Evolutionary conservation across 1,284 basidiomycete species (phyloP).

Genomic region (Tremellales sp.): DNA sequence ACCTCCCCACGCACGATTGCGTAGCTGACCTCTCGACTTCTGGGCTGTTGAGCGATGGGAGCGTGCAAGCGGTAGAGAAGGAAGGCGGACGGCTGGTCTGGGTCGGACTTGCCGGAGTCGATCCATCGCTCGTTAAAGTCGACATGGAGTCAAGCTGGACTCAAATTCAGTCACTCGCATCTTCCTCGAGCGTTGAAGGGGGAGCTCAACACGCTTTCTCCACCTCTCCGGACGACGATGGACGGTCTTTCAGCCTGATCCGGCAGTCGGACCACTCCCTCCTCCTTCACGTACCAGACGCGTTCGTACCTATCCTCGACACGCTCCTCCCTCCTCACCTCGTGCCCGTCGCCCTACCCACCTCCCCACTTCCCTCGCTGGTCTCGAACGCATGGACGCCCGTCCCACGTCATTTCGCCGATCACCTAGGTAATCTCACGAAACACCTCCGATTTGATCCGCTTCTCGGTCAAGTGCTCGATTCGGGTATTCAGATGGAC

Average conservation of each 20-base stretch:
- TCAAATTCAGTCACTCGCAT: slow-evolving; percentile 2
- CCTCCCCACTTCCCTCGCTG: slow-evolving; percentile 7
- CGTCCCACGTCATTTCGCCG: slow-evolving; percentile 31
- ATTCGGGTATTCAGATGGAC: slow-evolving; percentile 57
- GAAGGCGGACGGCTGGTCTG: slow-evolving; percentile 29
- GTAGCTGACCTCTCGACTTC: slow-evolving; percentile 4
- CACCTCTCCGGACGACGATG: background rate
- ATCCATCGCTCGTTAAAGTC: slow-evolving; percentile 1
- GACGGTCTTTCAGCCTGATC: background rate
- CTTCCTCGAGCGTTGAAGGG: background rate
- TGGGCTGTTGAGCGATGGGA: slow-evolving; percentile 18
- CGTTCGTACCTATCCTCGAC: slow-evolving; percentile 37
- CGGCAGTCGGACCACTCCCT: slow-evolving; percentile 14
- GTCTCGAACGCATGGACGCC: slow-evolving; percentile 18
- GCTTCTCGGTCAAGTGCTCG: slow-evolving; percentile 47
- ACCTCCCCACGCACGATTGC: slow-evolving; percentile 11
- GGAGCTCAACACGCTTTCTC: background rate
- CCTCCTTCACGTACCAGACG: slow-evolving; percentile 31
- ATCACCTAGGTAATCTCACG: slow-evolving; percentile 43
- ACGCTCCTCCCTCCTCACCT: slow-evolving; percentile 41
- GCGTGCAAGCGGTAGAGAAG: slow-evolving; percentile 1
- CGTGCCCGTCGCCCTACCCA: slow-evolving; percentile 43
- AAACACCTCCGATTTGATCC: slow-evolving; percentile 36
- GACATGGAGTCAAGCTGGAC: slow-evolving; percentile 7
- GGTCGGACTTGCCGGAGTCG: slow-evolving; percentile 40